A percentile compares a stretch with the other conserved stretches of the same genome.
Conservation (phyloP, 768 basidiomycete genomes). For the Leccinellum luteum region DNA sequence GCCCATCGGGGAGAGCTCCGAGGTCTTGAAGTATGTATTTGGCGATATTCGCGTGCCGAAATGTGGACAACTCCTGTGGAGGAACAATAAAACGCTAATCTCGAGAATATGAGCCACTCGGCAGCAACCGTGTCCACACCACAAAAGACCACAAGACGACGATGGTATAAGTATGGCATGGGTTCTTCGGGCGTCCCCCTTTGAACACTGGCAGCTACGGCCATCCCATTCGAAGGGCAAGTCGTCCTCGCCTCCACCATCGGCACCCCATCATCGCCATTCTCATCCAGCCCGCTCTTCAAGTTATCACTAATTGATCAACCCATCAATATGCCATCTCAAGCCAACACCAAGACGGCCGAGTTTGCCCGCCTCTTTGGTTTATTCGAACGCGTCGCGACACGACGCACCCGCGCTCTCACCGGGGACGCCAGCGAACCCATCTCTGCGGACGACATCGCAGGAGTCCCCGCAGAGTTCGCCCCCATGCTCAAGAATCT, state of each 20-base stretch:
- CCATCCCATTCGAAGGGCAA: constrained; percentile 1
- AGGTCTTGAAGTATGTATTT: not conserved
- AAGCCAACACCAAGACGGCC: constrained; percentile 39
- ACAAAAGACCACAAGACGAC: constrained; percentile 14
- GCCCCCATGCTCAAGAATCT: constrained; percentile 38
- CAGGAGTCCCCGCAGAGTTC: constrained; percentile 27
- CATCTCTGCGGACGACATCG: constrained; percentile 32
- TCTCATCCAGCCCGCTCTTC: not conserved
- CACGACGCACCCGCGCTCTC: constrained; percentile 36
- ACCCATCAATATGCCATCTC: constrained; percentile 18
- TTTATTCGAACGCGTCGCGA: constrained; percentile 52
- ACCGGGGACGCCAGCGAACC: constrained; percentile 13
- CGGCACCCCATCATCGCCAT: not conserved
- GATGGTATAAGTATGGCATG: constrained; percentile 18
- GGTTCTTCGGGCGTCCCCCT: not conserved
- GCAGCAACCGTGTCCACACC: constrained; percentile 13
- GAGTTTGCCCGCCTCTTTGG: constrained; percentile 55
- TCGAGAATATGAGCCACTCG: constrained; percentile 22
- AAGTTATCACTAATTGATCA: constrained; percentile 4
- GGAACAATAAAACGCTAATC: constrained; percentile 11
- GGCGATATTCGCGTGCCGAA: not conserved
- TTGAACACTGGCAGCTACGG: constrained; percentile 3
- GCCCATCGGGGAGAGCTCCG: not conserved
- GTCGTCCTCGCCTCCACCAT: not conserved
- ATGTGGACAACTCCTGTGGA: constrained; percentile 7